Conservation (phyloP, 2,329 filamentous ascomycete genomes). For the Sporothrix schenckii region DNA sequence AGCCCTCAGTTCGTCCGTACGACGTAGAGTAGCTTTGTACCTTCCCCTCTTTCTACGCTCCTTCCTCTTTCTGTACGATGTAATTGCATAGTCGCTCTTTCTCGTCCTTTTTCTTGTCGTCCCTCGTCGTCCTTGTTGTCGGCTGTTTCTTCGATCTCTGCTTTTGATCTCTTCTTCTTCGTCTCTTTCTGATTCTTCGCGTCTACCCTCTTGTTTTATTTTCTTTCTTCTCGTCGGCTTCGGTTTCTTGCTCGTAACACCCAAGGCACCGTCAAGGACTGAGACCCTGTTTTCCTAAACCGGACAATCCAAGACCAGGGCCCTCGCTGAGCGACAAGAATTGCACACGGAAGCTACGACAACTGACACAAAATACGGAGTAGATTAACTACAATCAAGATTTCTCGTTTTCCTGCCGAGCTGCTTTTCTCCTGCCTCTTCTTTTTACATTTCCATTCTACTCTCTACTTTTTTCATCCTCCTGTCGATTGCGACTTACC, state of each 20-base stretch:
- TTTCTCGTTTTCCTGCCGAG: slow-evolving; percentile 4
- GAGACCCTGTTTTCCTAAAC: slow-evolving; percentile 19
- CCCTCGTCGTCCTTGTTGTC: background rate
- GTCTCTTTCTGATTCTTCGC: background rate
- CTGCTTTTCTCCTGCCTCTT: background rate
- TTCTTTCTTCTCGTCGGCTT: background rate
- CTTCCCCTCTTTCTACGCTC: slow-evolving; percentile 13
- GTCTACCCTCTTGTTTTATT: background rate
- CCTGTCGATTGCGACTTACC: no score
- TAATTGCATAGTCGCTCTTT: background rate
- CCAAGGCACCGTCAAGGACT: background rate
- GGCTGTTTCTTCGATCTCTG: background rate
- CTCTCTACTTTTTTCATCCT: background rate
- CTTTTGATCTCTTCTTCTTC: background rate
- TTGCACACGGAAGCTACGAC: background rate
- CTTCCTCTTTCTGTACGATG: background rate
- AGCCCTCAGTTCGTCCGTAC: background rate
- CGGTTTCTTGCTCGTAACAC: background rate
- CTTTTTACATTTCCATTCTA: background rate
- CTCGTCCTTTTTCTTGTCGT: background rate
- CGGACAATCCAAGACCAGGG: background rate
- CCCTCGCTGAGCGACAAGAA: slow-evolving; percentile 10
- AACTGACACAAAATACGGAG: slow-evolving; percentile 2
- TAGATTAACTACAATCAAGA: background rate
- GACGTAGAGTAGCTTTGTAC: background rate